Evolutionary conservation across 2,329 filamentous ascomycete genomes (phyloP), one percentile per base, ranked within the genome.

Genomic region (Neofusicoccum umdonicola): DNA sequence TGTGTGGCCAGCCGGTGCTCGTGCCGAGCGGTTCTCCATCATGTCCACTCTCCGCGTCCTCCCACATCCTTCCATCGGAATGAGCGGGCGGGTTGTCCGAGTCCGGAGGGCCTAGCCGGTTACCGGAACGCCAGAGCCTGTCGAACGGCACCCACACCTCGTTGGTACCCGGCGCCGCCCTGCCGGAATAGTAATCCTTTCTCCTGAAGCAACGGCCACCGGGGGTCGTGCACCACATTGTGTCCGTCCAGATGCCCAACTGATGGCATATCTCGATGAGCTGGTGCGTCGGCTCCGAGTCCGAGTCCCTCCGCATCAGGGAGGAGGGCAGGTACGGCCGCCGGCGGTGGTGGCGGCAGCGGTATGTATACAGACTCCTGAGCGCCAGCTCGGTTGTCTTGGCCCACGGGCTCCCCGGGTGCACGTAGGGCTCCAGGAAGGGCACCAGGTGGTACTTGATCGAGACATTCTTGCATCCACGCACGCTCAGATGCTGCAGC

Each of bases 101-200:
- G 17, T 74, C 70, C 35, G 44, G 44, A 4, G 81, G 77, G 4
- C 84, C 84, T 65, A 87, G 80, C 76, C 84, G 84, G 67, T 87
- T 87, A 66, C 83, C 82, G 45, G 83, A 86, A 66, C 85, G 77
- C 85, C 85, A 87, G 50, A 87, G 73, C 60, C 85, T 77, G 72
- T 87, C 85, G 69, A 86, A 87, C 4, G 86, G 84, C n/a, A 87
- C 85, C 84, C 84, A 87, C 5, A 87, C 84, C 69, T 87, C 85
- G 42, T 82, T 79, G 17, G 82, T 82, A 48, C 83, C 83, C 56
- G 84, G 83, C 0, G 83, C 82, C 57, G 82, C 82, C 58, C 84
- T 79, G 72, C 83, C 83, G 11, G 81, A 80, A 58, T 85, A 83
- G 72, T 87, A 87, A 37, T 85, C 83, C 66, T 83, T 81, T 67